Evolutionary conservation across 2,329 filamentous ascomycete species (phyloP), one percentile per base, ranked within the genome.

Genomic region (Cytospora chrysosperma): DNA sequence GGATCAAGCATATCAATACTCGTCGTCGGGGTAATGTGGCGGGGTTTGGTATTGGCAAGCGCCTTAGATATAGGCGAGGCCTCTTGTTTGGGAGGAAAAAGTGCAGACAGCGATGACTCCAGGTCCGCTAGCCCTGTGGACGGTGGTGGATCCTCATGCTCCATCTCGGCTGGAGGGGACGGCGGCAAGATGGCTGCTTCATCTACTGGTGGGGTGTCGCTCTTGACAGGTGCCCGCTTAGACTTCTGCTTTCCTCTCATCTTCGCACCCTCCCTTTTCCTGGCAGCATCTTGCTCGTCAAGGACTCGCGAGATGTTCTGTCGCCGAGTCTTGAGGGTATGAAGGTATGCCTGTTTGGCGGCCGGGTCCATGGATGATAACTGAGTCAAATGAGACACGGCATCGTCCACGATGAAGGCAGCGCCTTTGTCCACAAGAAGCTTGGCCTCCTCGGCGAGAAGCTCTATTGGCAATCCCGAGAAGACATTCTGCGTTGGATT

Each of bases 401-500:
- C 81, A 76, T 96, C 93, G 74, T 97, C 92, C 70, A 94, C 87
- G 69, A 97, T 82, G 75, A 89, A 92, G 50, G 88, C 94, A 69
- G 87, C 85, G 64, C 85, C 87, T 69, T 88, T 89, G 69, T 92
- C 88, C 64, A 96, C 87, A 30, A 99, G 83, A 60, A 95, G 78
- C 67, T 88, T 85, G 4, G 89, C 93, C 79, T 99, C 95, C 77
- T 98, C 95, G 1, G 92, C 89, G 80, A 95, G 91, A 52, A 99
- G 82, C 79, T 97, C 90, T 28, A 98, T 79, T 3, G 95, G 95
- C 56, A 98, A 79, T 53, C 93, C 92, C 64, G 94, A 85, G 74
- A 98, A 98, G 63, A 97, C 85, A 77, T 97, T 98, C 77, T 99
- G 95, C 70, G 96, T 94, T 7, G 93, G 93, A 63, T 92, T 89